Evolutionary conservation across 2,329 filamentous ascomycete genomes (phyloP), one percentile per base, ranked within the genome.

Genomic region (Penicillium sp.): DNA sequence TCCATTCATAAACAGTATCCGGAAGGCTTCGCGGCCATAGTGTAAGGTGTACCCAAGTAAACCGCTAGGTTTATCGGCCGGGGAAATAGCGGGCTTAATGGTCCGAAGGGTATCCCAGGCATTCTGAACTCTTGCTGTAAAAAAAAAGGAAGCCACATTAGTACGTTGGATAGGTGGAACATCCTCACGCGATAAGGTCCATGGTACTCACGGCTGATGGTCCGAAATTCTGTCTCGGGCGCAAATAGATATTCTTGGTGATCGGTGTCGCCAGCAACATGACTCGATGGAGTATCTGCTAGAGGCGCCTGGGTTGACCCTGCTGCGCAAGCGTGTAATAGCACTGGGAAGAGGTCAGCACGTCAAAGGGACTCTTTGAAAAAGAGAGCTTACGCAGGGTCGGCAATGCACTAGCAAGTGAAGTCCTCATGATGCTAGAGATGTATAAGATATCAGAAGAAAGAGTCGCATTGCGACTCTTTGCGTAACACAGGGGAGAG

Each of bases 1-100:
- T 1, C 82, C 80, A 65, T 88, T 88, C 78, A 88, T 83, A 70
- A 88, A 89, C 19, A 90, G 75, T 29, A 87, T 75, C 47, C 84
- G 82, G 68, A 90, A 86, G 23, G 84, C 74, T 69, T 87, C 79
- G 65, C 85, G 84, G 39, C 82, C 81, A 69, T 89, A 89, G 76
- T 89, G 81, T 62, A 81, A 76, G 37, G 80, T 77, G 55, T 81
- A 80, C 39, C 83, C 83, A 6, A 88, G 58, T 33, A 89, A 68
- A 29, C 87, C 85, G 10, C 81, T 81, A 8, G 85, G 83, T 69
- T 83, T 85, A 16, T 76, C 71, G 16, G 65, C 53, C 27, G 67
- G 59, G 10, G 57, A 33, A 14, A 63, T 50, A 1, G 68, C 50
- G 16, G 71, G 65, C 39, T 72, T 71, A 4, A 65, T 51, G 33